Conservation (phyloP, 495 filamentous ascomycete genomes). For the Umbilicaria muhlenbergii region DNA sequence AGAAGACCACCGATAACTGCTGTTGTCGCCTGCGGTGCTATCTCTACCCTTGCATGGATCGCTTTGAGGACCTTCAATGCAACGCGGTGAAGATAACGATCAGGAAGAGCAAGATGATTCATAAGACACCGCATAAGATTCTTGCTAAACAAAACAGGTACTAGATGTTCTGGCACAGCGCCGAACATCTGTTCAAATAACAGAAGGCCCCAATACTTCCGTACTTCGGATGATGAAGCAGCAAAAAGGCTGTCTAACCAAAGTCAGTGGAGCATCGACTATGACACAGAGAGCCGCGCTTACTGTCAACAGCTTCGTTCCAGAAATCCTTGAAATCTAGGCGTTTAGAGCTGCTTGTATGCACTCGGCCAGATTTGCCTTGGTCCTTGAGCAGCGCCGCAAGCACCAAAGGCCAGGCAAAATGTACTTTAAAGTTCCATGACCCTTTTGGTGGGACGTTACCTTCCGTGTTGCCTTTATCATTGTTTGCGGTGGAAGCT, state of each 20-base stretch:
- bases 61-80: slow-evolving; percentile 57
- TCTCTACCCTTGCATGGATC: slow-evolving; percentile 49
- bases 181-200: slow-evolving; percentile 62
- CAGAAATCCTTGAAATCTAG: slow-evolving; percentile 63
- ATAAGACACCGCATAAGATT: slow-evolving; percentile 71
- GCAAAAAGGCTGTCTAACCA: slow-evolving; percentile 62
- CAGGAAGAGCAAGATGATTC: slow-evolving; percentile 73
- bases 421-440: slow-evolving; percentile 70
- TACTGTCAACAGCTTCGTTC: slow-evolving; percentile 76
- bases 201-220: slow-evolving; percentile 82
- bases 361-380: slow-evolving; percentile 9
- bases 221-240: slow-evolving; percentile 61
- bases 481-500: slow-evolving; percentile 35
- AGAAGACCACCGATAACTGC: slow-evolving; percentile 49
- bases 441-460: slow-evolving; percentile 37
- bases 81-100: slow-evolving; percentile 70
- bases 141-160: slow-evolving; percentile 53
- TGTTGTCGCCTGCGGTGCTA: slow-evolving; percentile 41
- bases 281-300: slow-evolving; percentile 19
- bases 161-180: slow-evolving; percentile 25
- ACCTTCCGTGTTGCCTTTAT: slow-evolving; percentile 24
- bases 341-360: slow-evolving; percentile 18
- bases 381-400: slow-evolving; percentile 21
- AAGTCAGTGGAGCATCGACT: neutral
- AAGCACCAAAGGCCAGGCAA: slow-evolving; percentile 73